Evolutionary conservation across 495 filamentous ascomycete species (phyloP), one percentile per base, ranked within the genome.

Genomic region (Patellaria atrata): DNA sequence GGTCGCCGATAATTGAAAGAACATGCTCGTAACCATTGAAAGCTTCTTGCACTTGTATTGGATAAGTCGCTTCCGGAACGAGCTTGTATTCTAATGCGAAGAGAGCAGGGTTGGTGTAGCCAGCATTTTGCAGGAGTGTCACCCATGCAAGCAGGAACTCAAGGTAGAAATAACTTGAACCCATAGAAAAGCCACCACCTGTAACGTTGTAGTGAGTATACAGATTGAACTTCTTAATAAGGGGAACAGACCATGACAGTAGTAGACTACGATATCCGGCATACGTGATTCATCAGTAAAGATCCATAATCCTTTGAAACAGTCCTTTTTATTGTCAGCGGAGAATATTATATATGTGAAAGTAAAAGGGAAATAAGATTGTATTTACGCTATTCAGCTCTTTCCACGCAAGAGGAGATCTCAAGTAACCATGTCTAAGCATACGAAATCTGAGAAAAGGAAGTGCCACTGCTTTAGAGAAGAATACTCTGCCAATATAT

Each of bases 141-240:
- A 74, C 45, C 72, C 71, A 80, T 17, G 73, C 65, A 22, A 81
- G 48, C 12, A 86, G 60, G 43, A 85, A 84, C 52, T 86, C 80
- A 14, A 85, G 67, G 51, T 86, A 86, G 53, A 86, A 86, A 54
- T 79, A 77, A 17, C 63, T 51, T 10, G 76, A 79, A 20, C 80
- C 80, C 75, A 86, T 78, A 2, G 70, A 67, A 45, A 85, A 84
- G 1, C 80, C 80, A 13, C 80, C 80, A 13, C 75, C 72, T 75
- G 21, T 15, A 26, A 6, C 12, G 2, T 20, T 32, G 10, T 3
- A n/a, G 38, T 11, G 42, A 33, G 17, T 17, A 11, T 30, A 16
- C 8, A 5, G 3, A 22, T 11, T 29, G 10, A n/a, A 22, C 24
- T 24, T 26, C 3, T 4, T 34, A 6, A 22, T 7, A 4, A 23